Evolutionary conservation across 768 basidiomycete genomes (phyloP).

Genomic region (Lactifluus echinatus): DNA sequence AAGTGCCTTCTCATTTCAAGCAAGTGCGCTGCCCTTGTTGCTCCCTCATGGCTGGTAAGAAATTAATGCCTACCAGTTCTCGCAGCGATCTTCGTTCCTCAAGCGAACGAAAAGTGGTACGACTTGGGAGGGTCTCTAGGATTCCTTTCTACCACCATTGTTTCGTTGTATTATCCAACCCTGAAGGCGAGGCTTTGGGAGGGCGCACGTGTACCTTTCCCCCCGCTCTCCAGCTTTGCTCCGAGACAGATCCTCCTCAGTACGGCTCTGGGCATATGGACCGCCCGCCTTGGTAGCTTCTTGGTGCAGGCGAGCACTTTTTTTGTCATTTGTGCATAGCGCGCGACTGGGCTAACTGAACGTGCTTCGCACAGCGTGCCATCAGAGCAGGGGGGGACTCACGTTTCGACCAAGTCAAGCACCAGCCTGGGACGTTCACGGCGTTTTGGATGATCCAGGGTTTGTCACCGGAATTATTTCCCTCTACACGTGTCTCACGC

Average conservation of each 20-base stretch:
- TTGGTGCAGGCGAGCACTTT: slow-evolving; percentile 38
- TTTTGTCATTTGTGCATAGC: neutral
- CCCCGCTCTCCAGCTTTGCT: slow-evolving; percentile 40
- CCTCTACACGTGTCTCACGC: neutral
- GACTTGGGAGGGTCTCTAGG: slow-evolving; percentile 60
- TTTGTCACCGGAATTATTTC: slow-evolving; percentile 18
- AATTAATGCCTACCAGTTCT: too few species aligned
- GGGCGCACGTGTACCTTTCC: slow-evolving; percentile 28
- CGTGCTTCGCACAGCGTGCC: slow-evolving; percentile 27
- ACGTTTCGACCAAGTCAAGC: slow-evolving; percentile 53
- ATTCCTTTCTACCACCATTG: slow-evolving; percentile 50
- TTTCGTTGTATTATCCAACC: slow-evolving; percentile 53
- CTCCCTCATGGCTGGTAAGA: too few species aligned
- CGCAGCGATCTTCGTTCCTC: slow-evolving; percentile 52
- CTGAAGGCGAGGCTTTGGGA: slow-evolving; percentile 32
- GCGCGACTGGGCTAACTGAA: neutral
- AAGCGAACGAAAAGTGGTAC: slow-evolving; percentile 55
- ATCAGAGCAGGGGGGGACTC: slow-evolving; percentile 54
- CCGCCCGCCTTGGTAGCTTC: slow-evolving; percentile 51
- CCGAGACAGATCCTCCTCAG: slow-evolving; percentile 37
- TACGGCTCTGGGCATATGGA: slow-evolving; percentile 34
- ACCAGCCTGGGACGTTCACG: slow-evolving; percentile 40
- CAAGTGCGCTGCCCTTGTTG: too few species aligned
- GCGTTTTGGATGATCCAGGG: slow-evolving; percentile 57
- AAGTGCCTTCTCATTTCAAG: too few species aligned